A percentile compares a stretch with the other conserved stretches of the same genome.
Evolutionary conservation across 305 asterid species (phyloP).

Genomic region (Ajuga reptans): DNA sequence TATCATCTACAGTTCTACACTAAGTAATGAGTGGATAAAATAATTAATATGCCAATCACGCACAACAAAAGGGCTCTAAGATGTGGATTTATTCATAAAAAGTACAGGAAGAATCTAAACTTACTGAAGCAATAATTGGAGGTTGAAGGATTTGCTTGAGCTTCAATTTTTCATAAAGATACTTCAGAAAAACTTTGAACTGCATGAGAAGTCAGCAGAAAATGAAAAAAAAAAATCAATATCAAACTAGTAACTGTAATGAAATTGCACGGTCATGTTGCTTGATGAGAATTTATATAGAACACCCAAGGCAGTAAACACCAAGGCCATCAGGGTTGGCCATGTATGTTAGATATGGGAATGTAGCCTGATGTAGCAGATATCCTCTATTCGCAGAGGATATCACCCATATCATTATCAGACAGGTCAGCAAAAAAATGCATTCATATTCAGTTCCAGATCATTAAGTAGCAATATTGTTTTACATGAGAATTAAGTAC

Average conservation of each 20-base stretch:
- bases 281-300: background rate
- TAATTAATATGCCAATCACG: background rate
- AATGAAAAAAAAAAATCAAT: conserved; percentile 1
- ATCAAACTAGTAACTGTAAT: conserved; percentile 1
- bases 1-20: background rate
- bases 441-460: conserved; percentile 6
- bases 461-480: background rate
- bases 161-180: conserved; percentile 77
- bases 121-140: conserved; percentile 95
- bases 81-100: background rate
- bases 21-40: background rate
- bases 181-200: conserved; percentile 55
- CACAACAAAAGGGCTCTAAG: conserved; percentile 3
- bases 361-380: background rate
- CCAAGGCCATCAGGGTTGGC: background rate
- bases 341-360: background rate
- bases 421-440: background rate
- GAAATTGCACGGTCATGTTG: conserved; percentile 3
- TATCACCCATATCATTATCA: background rate
- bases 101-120: conserved; percentile 28
- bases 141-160: conserved; percentile 95
- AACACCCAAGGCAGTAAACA: background rate
- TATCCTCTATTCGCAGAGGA: background rate
- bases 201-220: conserved; percentile 34
- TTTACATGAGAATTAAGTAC: background rate